Evolutionary conservation across 306 rosid species (phyloP).

Genomic region (Sicyos baderoa): DNA sequence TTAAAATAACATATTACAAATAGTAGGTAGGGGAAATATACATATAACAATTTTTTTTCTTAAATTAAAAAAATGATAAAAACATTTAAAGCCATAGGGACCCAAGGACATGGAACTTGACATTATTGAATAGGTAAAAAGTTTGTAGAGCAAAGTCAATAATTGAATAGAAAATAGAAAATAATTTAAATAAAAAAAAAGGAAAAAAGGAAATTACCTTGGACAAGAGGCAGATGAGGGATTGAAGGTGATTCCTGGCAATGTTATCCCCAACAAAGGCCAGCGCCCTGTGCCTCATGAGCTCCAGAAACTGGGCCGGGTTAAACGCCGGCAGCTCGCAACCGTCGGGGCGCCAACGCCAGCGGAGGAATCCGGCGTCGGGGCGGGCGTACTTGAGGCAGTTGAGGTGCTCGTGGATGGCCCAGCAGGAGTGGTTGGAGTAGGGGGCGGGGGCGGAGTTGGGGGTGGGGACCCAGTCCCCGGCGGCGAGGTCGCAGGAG

Average conservation of each 20-base stretch:
- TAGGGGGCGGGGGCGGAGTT: constrained; percentile 35
- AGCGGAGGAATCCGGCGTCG: constrained; percentile 54
- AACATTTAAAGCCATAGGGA: no score
- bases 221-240: constrained; percentile 65
- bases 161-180: no score
- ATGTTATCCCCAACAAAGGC: constrained; percentile 90
- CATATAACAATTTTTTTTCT: no score
- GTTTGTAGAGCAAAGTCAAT: no score
- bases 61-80: no score
- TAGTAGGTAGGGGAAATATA: no score
- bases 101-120: no score
- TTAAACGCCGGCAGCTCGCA: constrained; percentile 71
- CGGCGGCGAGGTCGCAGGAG: constrained; percentile 53
- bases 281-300: constrained; percentile 57
- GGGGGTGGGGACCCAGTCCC: constrained; percentile 57
- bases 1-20: no score
- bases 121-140: no score
- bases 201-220: constrained; percentile 14
- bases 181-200: background rate
- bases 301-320: constrained; percentile 58
- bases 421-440: constrained; percentile 46
- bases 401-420: constrained; percentile 59
- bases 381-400: constrained; percentile 79
- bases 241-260: constrained; percentile 77
- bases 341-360: constrained; percentile 88